Percentiles rank a stretch among this genome's conserved stretches.
Evolutionary conservation across 345 rosid genomes (phyloP).

Genomic region (Fremontodendron californicum): DNA sequence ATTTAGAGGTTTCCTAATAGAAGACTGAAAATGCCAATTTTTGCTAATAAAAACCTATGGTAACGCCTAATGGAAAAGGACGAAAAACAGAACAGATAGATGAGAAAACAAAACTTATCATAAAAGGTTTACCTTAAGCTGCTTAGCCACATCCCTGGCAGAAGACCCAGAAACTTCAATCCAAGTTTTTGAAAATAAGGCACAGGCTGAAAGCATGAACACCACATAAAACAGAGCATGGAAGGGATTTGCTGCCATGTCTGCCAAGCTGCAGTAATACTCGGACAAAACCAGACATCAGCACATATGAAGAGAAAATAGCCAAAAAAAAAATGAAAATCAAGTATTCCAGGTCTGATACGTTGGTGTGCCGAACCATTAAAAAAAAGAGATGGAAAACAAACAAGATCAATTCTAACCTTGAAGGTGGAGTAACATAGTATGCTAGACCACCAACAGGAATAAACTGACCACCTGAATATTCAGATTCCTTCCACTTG

Average conservation of each 20-base stretch:
- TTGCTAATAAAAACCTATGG: neutral
- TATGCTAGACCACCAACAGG: slow-evolving; percentile 78
- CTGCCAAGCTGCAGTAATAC: slow-evolving; percentile 43
- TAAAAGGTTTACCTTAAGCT: slow-evolving; percentile 57
- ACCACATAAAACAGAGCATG: slow-evolving; percentile 70
- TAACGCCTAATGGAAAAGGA: neutral
- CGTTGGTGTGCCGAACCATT: neutral
- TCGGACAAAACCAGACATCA: slow-evolving; percentile 7
- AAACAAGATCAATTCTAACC: slow-evolving; percentile 24
- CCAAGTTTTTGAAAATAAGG: slow-evolving; percentile 77
- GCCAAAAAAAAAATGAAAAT: neutral
- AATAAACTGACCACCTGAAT: slow-evolving; percentile 47
- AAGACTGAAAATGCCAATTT: neutral
- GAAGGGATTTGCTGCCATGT: slow-evolving; percentile 77
- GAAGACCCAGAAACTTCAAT: slow-evolving; percentile 82
- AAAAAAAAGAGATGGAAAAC: neutral
- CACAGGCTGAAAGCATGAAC: slow-evolving; percentile 75
- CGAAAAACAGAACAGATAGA: neutral
- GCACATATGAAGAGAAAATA: neutral
- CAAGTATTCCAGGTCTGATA: neutral
- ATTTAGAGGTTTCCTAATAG: neutral
- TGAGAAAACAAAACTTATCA: neutral
- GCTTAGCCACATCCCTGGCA: slow-evolving; percentile 75
- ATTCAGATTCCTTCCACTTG: slow-evolving; percentile 17
- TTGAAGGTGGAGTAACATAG: slow-evolving; percentile 66